Conservation (phyloP, 495 filamentous ascomycete species). For the Penicillium herquei region DNA sequence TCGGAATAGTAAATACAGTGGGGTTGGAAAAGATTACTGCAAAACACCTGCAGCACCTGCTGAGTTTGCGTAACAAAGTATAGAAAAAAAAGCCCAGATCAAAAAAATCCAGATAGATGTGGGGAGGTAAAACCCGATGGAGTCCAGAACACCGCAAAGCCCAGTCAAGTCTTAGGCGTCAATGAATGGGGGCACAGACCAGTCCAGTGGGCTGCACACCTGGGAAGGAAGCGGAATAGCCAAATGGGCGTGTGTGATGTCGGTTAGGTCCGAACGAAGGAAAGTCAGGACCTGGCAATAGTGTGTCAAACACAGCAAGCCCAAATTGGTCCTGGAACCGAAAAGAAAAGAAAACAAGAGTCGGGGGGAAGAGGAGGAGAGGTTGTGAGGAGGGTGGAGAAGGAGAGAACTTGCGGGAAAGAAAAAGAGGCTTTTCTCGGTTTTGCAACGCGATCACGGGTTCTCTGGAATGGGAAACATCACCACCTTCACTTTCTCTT, state of each 20-base stretch:
- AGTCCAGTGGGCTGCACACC: slow-evolving; percentile 52
- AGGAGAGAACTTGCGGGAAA: slow-evolving; percentile 3
- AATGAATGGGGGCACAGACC: slow-evolving; percentile 44
- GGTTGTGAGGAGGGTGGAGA: slow-evolving; percentile 17
- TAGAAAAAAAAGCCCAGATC: slow-evolving; percentile 20
- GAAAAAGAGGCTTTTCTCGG: slow-evolving; percentile 20
- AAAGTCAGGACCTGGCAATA: slow-evolving; percentile 41
- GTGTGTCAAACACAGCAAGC: slow-evolving; percentile 53
- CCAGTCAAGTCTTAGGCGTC: slow-evolving; percentile 30
- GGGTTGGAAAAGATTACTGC: slow-evolving; percentile 40
- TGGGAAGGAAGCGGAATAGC: slow-evolving; percentile 15
- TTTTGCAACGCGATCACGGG: slow-evolving; percentile 24
- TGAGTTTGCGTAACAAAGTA: slow-evolving; percentile 62
- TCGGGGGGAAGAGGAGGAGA: slow-evolving; percentile 11
- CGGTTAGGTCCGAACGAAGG: slow-evolving; percentile 34
- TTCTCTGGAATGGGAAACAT: slow-evolving; percentile 11
- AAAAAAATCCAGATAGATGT: slow-evolving; percentile 7
- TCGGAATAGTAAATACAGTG: slow-evolving; percentile 41
- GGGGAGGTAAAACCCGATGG: slow-evolving; percentile 14
- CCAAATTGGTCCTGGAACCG: slow-evolving; percentile 24
- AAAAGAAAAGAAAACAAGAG: slow-evolving; percentile 26
- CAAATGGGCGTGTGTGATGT: slow-evolving; percentile 16
- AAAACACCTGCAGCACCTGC: slow-evolving; percentile 87
- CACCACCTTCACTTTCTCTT: slow-evolving; percentile 2
- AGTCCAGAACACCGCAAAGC: slow-evolving; percentile 15